Evolutionary conservation across 805 yeast genomes (phyloP).

Genomic region (Wilhelminamyces savonicus): DNA sequence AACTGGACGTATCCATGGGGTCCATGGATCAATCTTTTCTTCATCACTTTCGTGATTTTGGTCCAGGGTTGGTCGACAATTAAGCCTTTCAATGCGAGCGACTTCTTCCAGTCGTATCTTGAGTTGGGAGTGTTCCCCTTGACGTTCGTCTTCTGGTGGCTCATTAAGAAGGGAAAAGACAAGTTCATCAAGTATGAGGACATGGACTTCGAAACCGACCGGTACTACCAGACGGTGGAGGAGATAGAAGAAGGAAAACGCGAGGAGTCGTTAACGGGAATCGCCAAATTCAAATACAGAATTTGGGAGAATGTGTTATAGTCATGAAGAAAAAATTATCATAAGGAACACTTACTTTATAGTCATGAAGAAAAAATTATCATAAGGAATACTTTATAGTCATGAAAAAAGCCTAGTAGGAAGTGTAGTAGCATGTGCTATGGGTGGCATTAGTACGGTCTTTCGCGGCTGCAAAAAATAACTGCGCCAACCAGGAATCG

Average conservation of each 20-base stretch:
- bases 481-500: too few species aligned
- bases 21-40: slow-evolving; percentile 39
- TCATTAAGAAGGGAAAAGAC: slow-evolving; percentile 32
- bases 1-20: slow-evolving; percentile 52
- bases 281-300: slow-evolving; percentile 31
- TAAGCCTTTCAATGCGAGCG: slow-evolving; percentile 36
- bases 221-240: slow-evolving; percentile 44
- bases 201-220: slow-evolving; percentile 49
- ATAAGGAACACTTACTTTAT: too few species aligned
- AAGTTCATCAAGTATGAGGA: slow-evolving; percentile 36
- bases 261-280: slow-evolving; percentile 36
- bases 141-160: slow-evolving; percentile 34
- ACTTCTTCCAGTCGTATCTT: slow-evolving; percentile 40
- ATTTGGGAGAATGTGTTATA: not conserved
- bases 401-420: too few species aligned
- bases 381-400: too few species aligned
- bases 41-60: slow-evolving; percentile 38
- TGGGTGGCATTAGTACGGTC: too few species aligned
- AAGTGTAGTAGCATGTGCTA: too few species aligned
- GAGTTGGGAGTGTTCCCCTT: slow-evolving; percentile 44
- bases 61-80: slow-evolving; percentile 51
- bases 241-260: slow-evolving; percentile 36
- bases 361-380: too few species aligned
- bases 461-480: too few species aligned
- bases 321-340: too few species aligned